These are phyloP conservation scores for Symbiodinium natans DNA, from an alignment of 73 alveolate species.

Conservation along the genomic window DNA sequence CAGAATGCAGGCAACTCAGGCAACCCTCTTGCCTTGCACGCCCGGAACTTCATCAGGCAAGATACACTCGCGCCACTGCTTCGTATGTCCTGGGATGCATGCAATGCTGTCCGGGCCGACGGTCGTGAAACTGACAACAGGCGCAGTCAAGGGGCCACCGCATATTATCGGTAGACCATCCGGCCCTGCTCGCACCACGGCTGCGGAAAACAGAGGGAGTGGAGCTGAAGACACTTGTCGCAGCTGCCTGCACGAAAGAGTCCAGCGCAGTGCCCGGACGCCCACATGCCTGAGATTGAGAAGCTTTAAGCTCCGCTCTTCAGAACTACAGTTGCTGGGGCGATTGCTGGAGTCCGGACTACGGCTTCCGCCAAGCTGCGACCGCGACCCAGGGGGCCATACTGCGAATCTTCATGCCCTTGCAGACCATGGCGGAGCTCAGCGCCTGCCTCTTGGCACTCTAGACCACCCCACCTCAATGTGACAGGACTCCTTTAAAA, in stretches of 20 bases:
- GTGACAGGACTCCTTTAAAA: background rate
- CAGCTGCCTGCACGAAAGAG: constrained; percentile 53
- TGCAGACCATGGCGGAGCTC: constrained; percentile 48
- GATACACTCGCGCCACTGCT: constrained; percentile 46
- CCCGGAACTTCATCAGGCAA: background rate
- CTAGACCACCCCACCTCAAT: constrained; percentile 58
- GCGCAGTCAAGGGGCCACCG: background rate
- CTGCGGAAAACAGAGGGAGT: background rate
- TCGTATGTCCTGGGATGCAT: constrained; percentile 2
- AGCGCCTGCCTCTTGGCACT: constrained; percentile 6
- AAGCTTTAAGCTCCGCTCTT: background rate
- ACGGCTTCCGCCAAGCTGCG: constrained; percentile 8
- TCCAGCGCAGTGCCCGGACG: constrained; percentile 43
- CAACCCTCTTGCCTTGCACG: background rate
- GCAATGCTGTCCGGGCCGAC: background rate
- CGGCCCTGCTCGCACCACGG: constrained; percentile 16
- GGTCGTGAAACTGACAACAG: background rate
- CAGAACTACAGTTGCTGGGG: background rate
- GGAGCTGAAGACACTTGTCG: background rate
- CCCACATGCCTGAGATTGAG: constrained; percentile 51
- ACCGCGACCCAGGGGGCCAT: constrained; percentile 67
- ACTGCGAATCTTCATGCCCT: constrained; percentile 32
- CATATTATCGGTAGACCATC: background rate
- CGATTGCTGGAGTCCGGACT: background rate
- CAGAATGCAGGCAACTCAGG: background rate